These are phyloP conservation scores for Trapa bicornis DNA, from an alignment of 345 rosid species.

Conservation along the genomic window DNA sequence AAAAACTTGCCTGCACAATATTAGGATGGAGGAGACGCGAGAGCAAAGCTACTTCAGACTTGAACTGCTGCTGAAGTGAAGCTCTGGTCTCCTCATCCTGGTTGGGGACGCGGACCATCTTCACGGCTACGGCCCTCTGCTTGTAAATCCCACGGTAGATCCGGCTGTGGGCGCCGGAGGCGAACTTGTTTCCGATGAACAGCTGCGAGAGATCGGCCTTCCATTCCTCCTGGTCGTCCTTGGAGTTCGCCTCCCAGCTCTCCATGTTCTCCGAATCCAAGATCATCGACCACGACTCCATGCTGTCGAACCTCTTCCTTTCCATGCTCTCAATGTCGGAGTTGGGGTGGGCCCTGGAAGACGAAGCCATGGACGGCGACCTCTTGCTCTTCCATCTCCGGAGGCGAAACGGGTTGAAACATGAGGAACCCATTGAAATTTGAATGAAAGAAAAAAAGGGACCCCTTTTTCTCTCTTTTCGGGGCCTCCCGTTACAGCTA, in stretches of 20 bases:
- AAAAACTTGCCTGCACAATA: slow-evolving; percentile 13
- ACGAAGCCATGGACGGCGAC: slow-evolving; percentile 28
- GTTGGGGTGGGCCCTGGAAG: slow-evolving; percentile 34
- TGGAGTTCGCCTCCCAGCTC: slow-evolving; percentile 67
- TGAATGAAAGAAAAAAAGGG: neutral
- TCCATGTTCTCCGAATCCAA: slow-evolving; percentile 91
- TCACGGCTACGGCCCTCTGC: slow-evolving; percentile 96
- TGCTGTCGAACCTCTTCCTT: slow-evolving; percentile 81
- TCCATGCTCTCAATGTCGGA: slow-evolving; percentile 73
- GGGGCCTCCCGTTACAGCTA: neutral
- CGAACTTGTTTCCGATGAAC: slow-evolving; percentile 93
- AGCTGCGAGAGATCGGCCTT: slow-evolving; percentile 96
- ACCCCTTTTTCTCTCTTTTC: neutral
- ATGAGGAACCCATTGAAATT: slow-evolving; percentile 45
- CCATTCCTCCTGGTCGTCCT: slow-evolving; percentile 91
- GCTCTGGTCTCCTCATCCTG: slow-evolving; percentile 71
- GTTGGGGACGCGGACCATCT: slow-evolving; percentile 92
- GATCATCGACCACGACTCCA: slow-evolving; percentile 98
- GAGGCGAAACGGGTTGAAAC: slow-evolving; percentile 64
- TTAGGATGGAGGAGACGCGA: slow-evolving; percentile 86
- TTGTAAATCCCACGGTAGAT: slow-evolving; percentile 91
- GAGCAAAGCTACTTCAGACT: slow-evolving; percentile 88
- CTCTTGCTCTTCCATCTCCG: slow-evolving; percentile 43
- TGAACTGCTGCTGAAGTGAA: slow-evolving; percentile 85
- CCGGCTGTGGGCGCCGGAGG: slow-evolving; percentile 89